These are phyloP conservation scores for Bruguiera sexangula DNA, from an alignment of 345 rosid species.

Conservation along the genomic window DNA sequence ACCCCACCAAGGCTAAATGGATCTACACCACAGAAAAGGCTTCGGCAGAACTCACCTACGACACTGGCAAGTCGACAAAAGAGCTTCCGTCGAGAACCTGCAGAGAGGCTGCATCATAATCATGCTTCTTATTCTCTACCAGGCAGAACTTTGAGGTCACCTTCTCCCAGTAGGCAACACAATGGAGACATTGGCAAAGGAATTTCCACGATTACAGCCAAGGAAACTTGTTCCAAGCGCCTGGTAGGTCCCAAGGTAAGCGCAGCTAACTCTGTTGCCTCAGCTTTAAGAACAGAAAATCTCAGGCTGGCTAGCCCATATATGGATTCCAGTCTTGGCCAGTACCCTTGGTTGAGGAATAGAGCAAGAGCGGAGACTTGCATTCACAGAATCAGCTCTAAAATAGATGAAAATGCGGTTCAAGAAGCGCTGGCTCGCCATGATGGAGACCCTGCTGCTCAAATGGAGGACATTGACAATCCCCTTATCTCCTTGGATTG, in stretches of 20 bases:
- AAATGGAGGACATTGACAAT: constrained; percentile 58
- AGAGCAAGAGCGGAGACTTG: constrained; percentile 36
- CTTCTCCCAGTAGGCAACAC: constrained; percentile 57
- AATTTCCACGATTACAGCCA: constrained; percentile 12
- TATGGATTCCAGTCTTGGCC: constrained; percentile 14
- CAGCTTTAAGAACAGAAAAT: constrained; percentile 33
- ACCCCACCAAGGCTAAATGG: constrained; percentile 23
- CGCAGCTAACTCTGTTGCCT: constrained; percentile 26
- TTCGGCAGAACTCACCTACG: constrained; percentile 61
- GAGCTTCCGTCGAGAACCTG: constrained; percentile 54
- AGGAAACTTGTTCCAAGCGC: constrained; percentile 35
- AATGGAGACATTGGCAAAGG: constrained; percentile 33
- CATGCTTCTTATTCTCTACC: constrained; percentile 20
- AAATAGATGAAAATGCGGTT: constrained; percentile 43
- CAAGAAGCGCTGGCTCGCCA: constrained; percentile 34
- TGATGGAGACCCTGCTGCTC: constrained; percentile 24
- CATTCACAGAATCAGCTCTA: constrained; percentile 54
- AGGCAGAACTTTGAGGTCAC: constrained; percentile 44
- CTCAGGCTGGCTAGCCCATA: constrained; percentile 32
- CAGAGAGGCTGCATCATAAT: constrained; percentile 15
- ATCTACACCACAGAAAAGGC: constrained; percentile 43
- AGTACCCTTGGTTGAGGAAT: constrained; percentile 29
- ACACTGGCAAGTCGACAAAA: constrained; percentile 46
- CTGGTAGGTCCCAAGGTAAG: constrained; percentile 26
- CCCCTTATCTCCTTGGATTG: constrained; percentile 90